Conservation (phyloP, 345 rosid species). For the Salix udensis region DNA sequence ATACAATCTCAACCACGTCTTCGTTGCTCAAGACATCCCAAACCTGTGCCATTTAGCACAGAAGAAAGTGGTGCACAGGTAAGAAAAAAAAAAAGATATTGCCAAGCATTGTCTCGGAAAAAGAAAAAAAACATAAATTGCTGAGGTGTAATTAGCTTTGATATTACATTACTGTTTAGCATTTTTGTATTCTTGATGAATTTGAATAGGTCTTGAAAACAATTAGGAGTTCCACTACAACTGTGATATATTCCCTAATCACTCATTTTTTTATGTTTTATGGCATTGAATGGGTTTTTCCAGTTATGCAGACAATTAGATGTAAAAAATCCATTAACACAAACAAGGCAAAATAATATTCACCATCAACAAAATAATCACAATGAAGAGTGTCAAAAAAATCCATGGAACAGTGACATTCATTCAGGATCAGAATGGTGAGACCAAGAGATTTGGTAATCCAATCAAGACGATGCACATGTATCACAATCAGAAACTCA, state of each 20-base stretch:
- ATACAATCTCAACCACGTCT: constrained; percentile 87
- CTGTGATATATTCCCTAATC: not conserved
- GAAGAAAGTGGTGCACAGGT: not conserved
- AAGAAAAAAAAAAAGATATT: not conserved
- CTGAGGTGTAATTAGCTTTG: not conserved
- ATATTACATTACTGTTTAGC: not conserved
- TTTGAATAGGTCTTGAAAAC: not conserved
- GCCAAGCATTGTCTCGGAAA: not conserved
- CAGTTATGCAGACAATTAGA: not conserved
- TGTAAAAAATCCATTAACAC: not conserved
- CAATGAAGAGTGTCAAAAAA: not conserved
- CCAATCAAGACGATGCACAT: not conserved
- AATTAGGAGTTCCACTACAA: not conserved
- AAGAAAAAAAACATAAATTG: not conserved
- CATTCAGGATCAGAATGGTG: no score
- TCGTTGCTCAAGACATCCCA: constrained; percentile 99
- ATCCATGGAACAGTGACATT: not conserved
- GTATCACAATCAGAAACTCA: not conserved
- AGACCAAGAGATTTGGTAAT: not conserved
- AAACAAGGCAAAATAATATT: not conserved
- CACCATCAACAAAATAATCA: not conserved
- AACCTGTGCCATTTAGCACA: constrained; percentile 40
- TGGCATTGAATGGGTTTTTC: not conserved
- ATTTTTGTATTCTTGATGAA: not conserved
- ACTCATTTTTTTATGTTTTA: not conserved